These are phyloP conservation scores for Phialemoniopsis sp. DNA, from an alignment of 2,329 filamentous ascomycete genomes.

Conservation along the genomic window DNA sequence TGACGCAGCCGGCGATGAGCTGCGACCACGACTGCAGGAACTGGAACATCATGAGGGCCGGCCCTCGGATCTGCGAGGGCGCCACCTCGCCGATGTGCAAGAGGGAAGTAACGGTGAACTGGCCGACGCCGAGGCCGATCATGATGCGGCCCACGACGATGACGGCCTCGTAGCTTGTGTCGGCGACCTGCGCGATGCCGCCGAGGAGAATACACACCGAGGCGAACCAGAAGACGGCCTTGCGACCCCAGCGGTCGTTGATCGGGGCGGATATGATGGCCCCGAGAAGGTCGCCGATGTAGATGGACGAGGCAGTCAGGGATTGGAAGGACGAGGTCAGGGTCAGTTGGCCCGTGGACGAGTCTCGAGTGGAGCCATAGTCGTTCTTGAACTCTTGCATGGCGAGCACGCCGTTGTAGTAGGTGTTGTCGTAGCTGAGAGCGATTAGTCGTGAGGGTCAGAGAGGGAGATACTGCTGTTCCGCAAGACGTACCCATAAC, in stretches of 20 bases:
- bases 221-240: constrained; percentile 22
- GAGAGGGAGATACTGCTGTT: no score
- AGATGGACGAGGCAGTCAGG: constrained; percentile 29
- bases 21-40: constrained; percentile 20
- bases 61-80: constrained; percentile 14
- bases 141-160: constrained; percentile 19
- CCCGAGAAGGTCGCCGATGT: constrained; percentile 30
- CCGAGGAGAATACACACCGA: constrained; percentile 24
- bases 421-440: constrained; percentile 16
- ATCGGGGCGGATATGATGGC: constrained; percentile 26
- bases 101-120: constrained; percentile 23
- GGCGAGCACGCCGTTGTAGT: constrained; percentile 17
- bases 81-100: constrained; percentile 25
- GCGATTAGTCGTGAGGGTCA: no score
- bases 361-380: constrained; percentile 16
- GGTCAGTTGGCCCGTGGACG: constrained; percentile 11
- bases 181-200: constrained; percentile 17
- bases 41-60: constrained; percentile 22
- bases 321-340: constrained; percentile 21
- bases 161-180: constrained; percentile 12
- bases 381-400: constrained; percentile 20
- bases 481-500: no score
- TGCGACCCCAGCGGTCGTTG: constrained; percentile 28
- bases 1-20: constrained; percentile 16
- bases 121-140: constrained; percentile 21